Evolutionary conservation across 495 filamentous ascomycete genomes (phyloP), one percentile per base, ranked within the genome.

Genomic region (Annulohypoxylon stygium): DNA sequence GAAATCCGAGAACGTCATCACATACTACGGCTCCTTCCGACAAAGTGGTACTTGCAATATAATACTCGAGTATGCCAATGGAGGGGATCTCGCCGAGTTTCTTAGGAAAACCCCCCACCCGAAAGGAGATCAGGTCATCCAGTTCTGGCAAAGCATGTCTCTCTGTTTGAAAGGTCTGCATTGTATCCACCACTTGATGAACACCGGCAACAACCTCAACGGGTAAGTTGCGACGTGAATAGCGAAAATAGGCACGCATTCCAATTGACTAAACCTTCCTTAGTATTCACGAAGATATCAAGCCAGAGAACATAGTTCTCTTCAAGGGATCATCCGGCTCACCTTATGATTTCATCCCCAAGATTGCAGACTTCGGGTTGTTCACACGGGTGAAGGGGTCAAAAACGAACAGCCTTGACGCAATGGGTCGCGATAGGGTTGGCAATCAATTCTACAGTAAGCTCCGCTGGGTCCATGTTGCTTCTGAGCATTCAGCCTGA

Each of bases 61-160:
- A 0, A 70, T 88, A 34, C 74, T 88, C 3, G 85, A 87, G 68
- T 85, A 79, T 71, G 84, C 81, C 2, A 81, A 86, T 59, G 61
- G 71, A 34, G 84, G 84, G 9, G 80, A 77, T 14, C 72, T 87
- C n/a, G 78, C 80, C 26, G 69, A 82, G 12, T 86, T 77, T 61
- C 80, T 85, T 62, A 50, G 71, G 45, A 73, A 23, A 7, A 75
- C 66, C 16, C 45, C 61, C 5, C 75, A 78, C 1, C 57, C 64
- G 11, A 78, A 61, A 23, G 71, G 63, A 30, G 66, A 72, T 25
- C 82, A 85, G n/a, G 80, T 83, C 6, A 57, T 76, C 39, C 67
- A 62, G n/a, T 85, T 86, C 61, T 88, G 84, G 84, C 39, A 70
- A 25, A 75, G 72, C 37, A 51, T 88, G 7, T 79, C 83, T 47